Percentiles rank a stretch among this genome's conserved stretches.
These are phyloP conservation scores for Emmonsia crescens DNA, from an alignment of 2,329 filamentous ascomycete species.

Conservation along the genomic window DNA sequence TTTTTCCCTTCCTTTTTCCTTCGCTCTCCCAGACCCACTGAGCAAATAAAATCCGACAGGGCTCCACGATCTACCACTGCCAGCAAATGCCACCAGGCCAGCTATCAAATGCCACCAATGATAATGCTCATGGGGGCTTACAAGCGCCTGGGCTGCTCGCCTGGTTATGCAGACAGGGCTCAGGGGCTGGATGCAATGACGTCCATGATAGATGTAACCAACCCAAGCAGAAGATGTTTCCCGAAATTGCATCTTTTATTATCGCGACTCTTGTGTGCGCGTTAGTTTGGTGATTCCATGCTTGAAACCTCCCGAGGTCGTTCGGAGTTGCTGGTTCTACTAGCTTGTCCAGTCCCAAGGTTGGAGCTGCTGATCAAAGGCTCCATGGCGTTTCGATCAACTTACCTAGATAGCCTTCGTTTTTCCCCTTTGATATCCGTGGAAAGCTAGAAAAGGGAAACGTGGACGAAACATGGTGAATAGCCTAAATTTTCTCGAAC, in stretches of 20 bases:
- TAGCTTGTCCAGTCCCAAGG: neutral
- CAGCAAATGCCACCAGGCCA: neutral
- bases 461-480: too few relatives aligned
- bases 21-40: neutral
- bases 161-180: neutral
- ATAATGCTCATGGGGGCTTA: neutral
- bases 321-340: neutral
- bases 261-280: neutral
- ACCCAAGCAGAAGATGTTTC: neutral
- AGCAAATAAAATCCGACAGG: neutral
- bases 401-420: neutral
- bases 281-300: neutral
- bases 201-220: conserved; percentile 2
- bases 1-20: neutral
- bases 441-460: neutral
- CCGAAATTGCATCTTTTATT: neutral
- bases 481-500: neutral
- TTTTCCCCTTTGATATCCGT: neutral
- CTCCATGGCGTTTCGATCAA: conserved; percentile 2
- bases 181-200: neutral
- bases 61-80: conserved; percentile 1
- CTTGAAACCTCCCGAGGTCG: neutral
- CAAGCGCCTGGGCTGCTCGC: neutral
- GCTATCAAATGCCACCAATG: neutral
- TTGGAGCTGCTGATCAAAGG: neutral